A percentile compares a stretch with the other conserved stretches of the same genome.
Evolutionary conservation across 1,284 basidiomycete species (phyloP).

Genomic region (Amylostereum areolatum): DNA sequence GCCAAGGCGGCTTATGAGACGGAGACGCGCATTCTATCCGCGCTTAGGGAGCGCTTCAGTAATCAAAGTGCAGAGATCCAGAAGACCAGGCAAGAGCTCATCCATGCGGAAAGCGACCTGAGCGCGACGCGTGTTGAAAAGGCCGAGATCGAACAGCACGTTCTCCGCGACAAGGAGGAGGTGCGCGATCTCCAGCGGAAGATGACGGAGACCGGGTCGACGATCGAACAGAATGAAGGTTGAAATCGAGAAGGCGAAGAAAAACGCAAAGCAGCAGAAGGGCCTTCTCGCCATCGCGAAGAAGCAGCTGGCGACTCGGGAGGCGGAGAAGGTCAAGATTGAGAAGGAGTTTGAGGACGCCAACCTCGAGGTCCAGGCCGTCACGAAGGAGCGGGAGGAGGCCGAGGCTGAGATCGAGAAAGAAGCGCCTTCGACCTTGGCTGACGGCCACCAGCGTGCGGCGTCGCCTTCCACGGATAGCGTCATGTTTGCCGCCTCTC

Average conservation of each 20-base stretch:
- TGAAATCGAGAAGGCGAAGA: constrained; percentile 84
- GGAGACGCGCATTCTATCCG: constrained; percentile 71
- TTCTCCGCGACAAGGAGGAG: constrained; percentile 94
- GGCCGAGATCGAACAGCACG: constrained; percentile 83
- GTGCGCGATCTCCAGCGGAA: constrained; percentile 80
- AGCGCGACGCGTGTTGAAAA: constrained; percentile 88
- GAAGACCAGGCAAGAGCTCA: constrained; percentile 75
- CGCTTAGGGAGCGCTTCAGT: constrained; percentile 67
- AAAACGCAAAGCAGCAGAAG: constrained; percentile 94
- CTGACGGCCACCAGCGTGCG: constrained; percentile 26
- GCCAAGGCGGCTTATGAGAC: constrained; percentile 81
- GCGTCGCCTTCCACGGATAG: constrained; percentile 37
- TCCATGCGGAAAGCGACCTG: constrained; percentile 88
- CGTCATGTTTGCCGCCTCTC: constrained; percentile 54
- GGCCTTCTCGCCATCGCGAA: constrained; percentile 90
- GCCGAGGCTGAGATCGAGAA: constrained; percentile 47
- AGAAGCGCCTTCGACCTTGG: constrained; percentile 11
- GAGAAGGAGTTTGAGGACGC: constrained; percentile 72
- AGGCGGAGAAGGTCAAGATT: constrained; percentile 67
- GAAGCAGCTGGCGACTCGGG: constrained; percentile 88
- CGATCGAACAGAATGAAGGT: constrained; percentile 69
- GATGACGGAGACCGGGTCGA: constrained; percentile 76
- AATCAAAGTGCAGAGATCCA: constrained; percentile 77
- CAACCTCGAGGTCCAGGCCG: constrained; percentile 43
- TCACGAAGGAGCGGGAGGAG: constrained; percentile 52